Percentiles rank a stretch among this genome's conserved stretches.
Evolutionary conservation across 495 filamentous ascomycete species (phyloP).

Genomic region (Penicillium lividum): DNA sequence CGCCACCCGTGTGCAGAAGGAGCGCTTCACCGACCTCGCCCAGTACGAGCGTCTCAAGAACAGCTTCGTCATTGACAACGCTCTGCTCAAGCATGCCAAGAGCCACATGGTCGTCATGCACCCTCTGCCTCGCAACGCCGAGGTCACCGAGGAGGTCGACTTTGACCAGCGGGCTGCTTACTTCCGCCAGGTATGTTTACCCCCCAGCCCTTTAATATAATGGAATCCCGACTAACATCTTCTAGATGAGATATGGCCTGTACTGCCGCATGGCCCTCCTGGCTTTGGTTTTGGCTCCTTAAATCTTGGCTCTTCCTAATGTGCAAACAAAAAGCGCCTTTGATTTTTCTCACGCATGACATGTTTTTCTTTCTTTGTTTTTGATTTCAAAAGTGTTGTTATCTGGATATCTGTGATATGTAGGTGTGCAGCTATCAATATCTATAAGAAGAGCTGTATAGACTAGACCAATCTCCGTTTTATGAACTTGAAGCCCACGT

Average conservation of each 20-base stretch:
- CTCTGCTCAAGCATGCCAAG: constrained; percentile 90
- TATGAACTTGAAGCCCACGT: constrained; percentile 39
- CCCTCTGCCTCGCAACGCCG: constrained; percentile 87
- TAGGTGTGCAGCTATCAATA: constrained; percentile 33
- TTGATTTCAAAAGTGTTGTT: constrained; percentile 41
- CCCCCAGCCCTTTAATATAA: neutral
- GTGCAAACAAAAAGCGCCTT: constrained; percentile 24
- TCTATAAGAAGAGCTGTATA: constrained; percentile 38
- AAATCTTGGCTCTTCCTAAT: constrained; percentile 30
- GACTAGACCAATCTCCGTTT: constrained; percentile 49
- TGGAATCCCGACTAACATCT: constrained; percentile 35
- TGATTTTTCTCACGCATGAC: constrained; percentile 26
- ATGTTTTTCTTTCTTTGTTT: constrained; percentile 31
- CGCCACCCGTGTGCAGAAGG: constrained; percentile 94
- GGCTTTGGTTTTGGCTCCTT: constrained; percentile 81
- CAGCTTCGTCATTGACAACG: constrained; percentile 83
- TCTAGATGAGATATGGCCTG: constrained; percentile 94
- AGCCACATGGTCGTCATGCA: constrained; percentile 90
- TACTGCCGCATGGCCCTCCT: constrained; percentile 97
- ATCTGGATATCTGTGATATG: constrained; percentile 35
- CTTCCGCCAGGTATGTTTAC: constrained; percentile 88
- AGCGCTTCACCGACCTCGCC: constrained; percentile 76
- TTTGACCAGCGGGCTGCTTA: constrained; percentile 96
- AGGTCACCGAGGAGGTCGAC: constrained; percentile 94
- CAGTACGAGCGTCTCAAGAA: constrained; percentile 88